Evolutionary conservation across 1,284 basidiomycete species (phyloP), one percentile per base, ranked within the genome.

Genomic region (Rhodotorula sp.): DNA sequence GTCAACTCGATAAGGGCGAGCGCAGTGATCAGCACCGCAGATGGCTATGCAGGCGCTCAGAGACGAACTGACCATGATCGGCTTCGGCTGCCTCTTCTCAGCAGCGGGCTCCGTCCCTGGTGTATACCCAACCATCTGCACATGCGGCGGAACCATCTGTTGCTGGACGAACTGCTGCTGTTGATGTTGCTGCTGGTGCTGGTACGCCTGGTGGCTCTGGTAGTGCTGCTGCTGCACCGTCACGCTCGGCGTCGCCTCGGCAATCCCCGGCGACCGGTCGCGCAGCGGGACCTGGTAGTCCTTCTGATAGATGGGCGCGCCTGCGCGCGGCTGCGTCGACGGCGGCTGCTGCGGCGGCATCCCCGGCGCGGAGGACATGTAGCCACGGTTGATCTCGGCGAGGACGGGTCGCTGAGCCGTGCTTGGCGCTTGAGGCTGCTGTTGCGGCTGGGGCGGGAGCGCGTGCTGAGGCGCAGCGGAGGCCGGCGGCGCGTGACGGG

Each of bases 201-300:
- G 63, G 14, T 68, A 63, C 52, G 58, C 67, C 48, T 62, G 61
- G 57, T 68, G 68, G 19, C 66, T 61, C 52, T 64, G 66, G 25
- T 70, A 71, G 50, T 73, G 68, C n/a, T 58, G 60, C 56, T 73
- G 74, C 45, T 73, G 68, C 14, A 68, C 69, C 57, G 72, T 71
- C 27, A 64, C 54, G 49, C 61, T 67, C 34, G 74, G 74, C 21
- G 74, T 75, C 34, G 66, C 71, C 42, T 74, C 73, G 13, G 68
- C 73, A 42, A 74, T 27, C 3, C 73, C 73, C 4, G 73, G 73
- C 50, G 73, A 74, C 3, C 68, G 68, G 48, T 74, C 73, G 8
- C 71, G 65, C 25, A 74, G 56, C 12, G 73, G 73, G 3, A 68
- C 66, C 3, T 72, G 71, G 55, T 68, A 72, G 19, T 74, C 73